Conservation (phyloP, 1,139 yeast genomes). For the Yamadazyma kanchanaburiensis region DNA sequence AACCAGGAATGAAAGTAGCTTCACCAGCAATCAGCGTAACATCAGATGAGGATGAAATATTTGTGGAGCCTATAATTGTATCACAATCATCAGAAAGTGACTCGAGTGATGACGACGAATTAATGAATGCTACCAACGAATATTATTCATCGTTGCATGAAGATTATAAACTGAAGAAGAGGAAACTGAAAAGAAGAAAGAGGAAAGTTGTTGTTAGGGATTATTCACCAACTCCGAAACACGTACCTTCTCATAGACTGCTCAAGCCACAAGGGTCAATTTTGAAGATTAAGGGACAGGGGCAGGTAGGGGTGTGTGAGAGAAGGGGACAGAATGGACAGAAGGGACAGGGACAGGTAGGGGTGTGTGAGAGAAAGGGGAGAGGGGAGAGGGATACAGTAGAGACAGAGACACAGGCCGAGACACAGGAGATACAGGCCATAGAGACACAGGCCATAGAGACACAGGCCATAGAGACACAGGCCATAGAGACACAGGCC, state of each 20-base stretch:
- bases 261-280: conserved; percentile 43
- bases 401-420: too few relatives aligned
- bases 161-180: conserved; percentile 13
- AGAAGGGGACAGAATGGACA: neutral
- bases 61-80: conserved; percentile 13
- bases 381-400: too few relatives aligned
- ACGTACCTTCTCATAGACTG: conserved; percentile 41
- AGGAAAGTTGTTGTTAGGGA: conserved; percentile 3
- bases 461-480: too few relatives aligned
- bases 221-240: conserved; percentile 42
- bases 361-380: too few relatives aligned
- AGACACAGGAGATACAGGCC: too few relatives aligned
- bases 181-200: conserved; percentile 4
- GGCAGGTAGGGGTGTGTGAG: neutral
- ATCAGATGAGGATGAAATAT: conserved; percentile 15
- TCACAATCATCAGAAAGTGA: conserved; percentile 30
- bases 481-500: too few relatives aligned
- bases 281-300: conserved; percentile 20
- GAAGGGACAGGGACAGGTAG: neutral
- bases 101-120: conserved; percentile 14
- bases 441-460: too few relatives aligned
- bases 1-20: neutral
- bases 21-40: conserved; percentile 2
- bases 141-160: conserved; percentile 11
- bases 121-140: conserved; percentile 12